Conservation (phyloP, 1,284 basidiomycete species). For the Veloporphyrellus conicus region DNA sequence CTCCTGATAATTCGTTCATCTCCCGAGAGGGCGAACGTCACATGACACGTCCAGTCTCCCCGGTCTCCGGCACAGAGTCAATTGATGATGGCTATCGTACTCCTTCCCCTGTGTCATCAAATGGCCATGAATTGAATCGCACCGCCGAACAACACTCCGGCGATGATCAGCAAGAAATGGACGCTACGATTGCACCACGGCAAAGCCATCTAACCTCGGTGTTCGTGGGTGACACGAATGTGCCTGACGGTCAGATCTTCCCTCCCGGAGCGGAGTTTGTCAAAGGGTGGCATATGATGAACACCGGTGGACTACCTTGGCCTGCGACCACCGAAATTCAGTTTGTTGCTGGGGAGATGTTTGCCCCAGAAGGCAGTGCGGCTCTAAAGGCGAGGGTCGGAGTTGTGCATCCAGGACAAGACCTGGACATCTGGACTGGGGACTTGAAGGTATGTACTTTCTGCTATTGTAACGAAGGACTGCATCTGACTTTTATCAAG, state of each 20-base stretch:
- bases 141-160: background rate
- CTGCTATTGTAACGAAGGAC: background rate
- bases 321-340: slow-evolving; percentile 60
- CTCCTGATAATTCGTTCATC: background rate
- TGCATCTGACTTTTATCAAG: slow-evolving; percentile 29
- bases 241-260: slow-evolving; percentile 71
- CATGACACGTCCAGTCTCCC: slow-evolving; percentile 2
- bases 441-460: slow-evolving; percentile 59
- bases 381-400: slow-evolving; percentile 47
- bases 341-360: slow-evolving; percentile 63
- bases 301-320: slow-evolving; percentile 63
- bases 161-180: background rate
- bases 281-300: slow-evolving; percentile 74
- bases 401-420: slow-evolving; percentile 48
- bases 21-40: slow-evolving; percentile 4
- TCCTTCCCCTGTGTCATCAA: slow-evolving; percentile 11
- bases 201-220: slow-evolving; percentile 42
- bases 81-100: slow-evolving; percentile 18
- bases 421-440: slow-evolving; percentile 63
- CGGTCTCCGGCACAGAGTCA: slow-evolving; percentile 9
- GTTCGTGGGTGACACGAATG: slow-evolving; percentile 66
- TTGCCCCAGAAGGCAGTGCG: slow-evolving; percentile 36
- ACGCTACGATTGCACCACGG: background rate
- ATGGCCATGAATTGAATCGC: background rate
- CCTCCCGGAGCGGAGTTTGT: slow-evolving; percentile 81